A percentile compares a stretch with the other conserved stretches of the same genome.
These are phyloP conservation scores for Sorghum bicolor DNA, from an alignment of 176 grass and related monocot species.

Conservation along the genomic window Sorghum_bicolor_NCBIv3 NC_012873.2:57402501-57403000, in stretches of 20 bases:
- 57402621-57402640: too few relatives aligned
- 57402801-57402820: background rate
- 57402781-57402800: background rate
- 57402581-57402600: background rate
- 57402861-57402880: background rate
- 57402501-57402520: background rate
- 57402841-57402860: background rate
- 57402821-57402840: conserved; percentile 7
- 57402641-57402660: conserved; percentile 33
- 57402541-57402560: background rate
- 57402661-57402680: conserved; percentile 41
- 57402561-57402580: background rate
- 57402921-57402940: background rate
- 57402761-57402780: background rate
- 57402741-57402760: background rate
- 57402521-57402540: too few relatives aligned
- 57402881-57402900: too few relatives aligned
- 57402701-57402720: conserved; percentile 29
- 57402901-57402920: too few relatives aligned
- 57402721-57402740: accelerated
- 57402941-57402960: background rate
- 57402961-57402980: conserved; percentile 1
- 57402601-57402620: too few relatives aligned
- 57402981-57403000: background rate
- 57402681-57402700: conserved; percentile 14